phyloP scores from a whole-genome alignment of 1,139 yeast genomes.

The Chernovozyma sophiae-reginae region DNA sequence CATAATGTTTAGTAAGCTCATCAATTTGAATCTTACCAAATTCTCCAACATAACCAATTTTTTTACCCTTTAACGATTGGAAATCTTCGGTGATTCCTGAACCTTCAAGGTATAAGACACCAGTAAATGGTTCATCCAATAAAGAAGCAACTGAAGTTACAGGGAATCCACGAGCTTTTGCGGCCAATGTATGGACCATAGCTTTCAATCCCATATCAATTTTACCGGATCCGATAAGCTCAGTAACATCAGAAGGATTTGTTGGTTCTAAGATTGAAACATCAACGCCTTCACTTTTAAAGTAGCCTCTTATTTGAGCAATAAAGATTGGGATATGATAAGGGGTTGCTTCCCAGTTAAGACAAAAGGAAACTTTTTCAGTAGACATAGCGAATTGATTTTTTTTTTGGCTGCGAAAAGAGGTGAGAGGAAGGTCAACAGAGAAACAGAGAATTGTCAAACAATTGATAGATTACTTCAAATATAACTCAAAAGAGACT shows the following conservation, averaged over 20 bases:
- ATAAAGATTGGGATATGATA: conserved; percentile 53
- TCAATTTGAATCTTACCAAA: conserved; percentile 58
- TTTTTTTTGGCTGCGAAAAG: not conserved
- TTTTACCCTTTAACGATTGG: conserved; percentile 48
- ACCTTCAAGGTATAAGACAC: conserved; percentile 48
- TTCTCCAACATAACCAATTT: conserved; percentile 56
- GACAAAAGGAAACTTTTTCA: conserved; percentile 46
- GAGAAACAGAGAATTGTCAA: too few relatives aligned
- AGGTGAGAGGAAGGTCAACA: too few relatives aligned
- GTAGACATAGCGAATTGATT: conserved; percentile 15
- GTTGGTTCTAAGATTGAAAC: conserved; percentile 54
- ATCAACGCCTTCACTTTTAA: conserved; percentile 47
- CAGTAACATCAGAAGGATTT: conserved; percentile 58
- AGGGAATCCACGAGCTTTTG: conserved; percentile 56
- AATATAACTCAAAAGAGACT: too few relatives aligned
- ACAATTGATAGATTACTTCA: too few relatives aligned
- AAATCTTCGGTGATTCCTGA: conserved; percentile 51
- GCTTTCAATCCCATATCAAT: conserved; percentile 59
- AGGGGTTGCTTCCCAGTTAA: conserved; percentile 58
- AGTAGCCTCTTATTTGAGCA: conserved; percentile 50
- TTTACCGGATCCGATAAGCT: conserved; percentile 53
- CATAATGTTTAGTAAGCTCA: conserved; percentile 52
- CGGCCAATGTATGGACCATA: conserved; percentile 59
- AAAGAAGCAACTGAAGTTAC: conserved; percentile 54
- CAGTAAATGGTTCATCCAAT: conserved; percentile 57